Base-by-base conservation (phyloP, 1,284 basidiomycete genomes). In the Ganoderma lucidum region DNA sequence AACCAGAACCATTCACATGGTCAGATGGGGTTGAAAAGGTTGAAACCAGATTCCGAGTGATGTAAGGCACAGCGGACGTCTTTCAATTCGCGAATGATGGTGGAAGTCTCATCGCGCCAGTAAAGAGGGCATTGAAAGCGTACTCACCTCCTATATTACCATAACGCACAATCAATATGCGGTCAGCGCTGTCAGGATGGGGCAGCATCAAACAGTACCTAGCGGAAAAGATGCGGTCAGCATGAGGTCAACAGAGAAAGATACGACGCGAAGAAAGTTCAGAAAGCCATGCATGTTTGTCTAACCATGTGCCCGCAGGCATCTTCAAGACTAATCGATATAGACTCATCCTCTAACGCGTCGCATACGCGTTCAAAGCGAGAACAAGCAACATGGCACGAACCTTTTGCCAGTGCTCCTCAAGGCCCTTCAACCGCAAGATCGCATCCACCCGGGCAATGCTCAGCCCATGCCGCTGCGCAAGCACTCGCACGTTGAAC, bases 301-400 rank as follows among this genome's bases (percentile, higher is more conserved):
- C 80, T 87, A 91, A 91, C 89, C 90, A 91, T 86, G 17, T 68
- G 51, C 67, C 67, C 32, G 78, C 78, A 72, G 74, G 70, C 77
- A 90, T 94, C 93, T 93, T 91, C 81, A 93, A 94, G 93, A 94
- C 92, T 93, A 94, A 94, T 93, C 92, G 90, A 86, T 86, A 85
- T 83, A 74, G 74, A 83, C 81, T 87, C 92, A 93, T 93, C 92
- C 85, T 75, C 68, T 58, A 74, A 68, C 71, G 44, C 70, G 67
- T 62, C 65, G 69, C 74, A 64, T 42, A 67, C 23, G 23, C 23
- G 39, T 71, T 67, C 73, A 63, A 67, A 67, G 71, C 45, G 64
- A 58, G 23, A 75, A 63, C 62, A 17, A 66, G 32, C 66, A 35
- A 85, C 91, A 78, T 77, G 23, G 35, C 35, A 63, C 62, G 45